Evolutionary conservation across 352 stramenopile species (phyloP), one percentile per base, ranked within the genome.

Genomic region (Globisporangium ultimum): DNA sequence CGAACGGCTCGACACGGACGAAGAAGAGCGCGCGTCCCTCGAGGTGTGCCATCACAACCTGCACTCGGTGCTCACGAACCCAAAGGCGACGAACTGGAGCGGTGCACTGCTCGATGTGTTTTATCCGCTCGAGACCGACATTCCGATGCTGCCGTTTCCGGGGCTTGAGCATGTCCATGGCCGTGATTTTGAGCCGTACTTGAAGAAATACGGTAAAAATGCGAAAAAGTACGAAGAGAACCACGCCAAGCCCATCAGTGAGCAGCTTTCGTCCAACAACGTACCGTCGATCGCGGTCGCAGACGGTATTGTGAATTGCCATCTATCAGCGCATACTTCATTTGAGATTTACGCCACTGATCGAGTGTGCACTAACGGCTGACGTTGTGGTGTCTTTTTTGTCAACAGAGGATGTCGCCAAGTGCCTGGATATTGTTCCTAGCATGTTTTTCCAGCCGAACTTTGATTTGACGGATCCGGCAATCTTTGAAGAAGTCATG

Each of bases 181-280:
- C 2, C 67, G 78, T 17, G 85, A 95, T 58, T 93, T 95, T 65
- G 76, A 95, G 43, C 70, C 78, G 42, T 95, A 93, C 62, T 51
- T 93, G 32, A 81, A 76, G 24, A 84, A 86, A 20, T 85, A 86
- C 53, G 84, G 85, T 34, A 80, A 82, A 42, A 72, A 68, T 61
- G 78, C 81, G 47, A 66, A 77, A 53, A 73, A 73, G 43, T 91
- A 90, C 68, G 79, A 87, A 57, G 75, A 84, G 18, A 95, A 93
- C 59, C 85, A 95, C 58, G 61, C 69, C 28, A 82, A 88, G 53
- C 80, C 83, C 9, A 76, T 95, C 34, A 87, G 66, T 46, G 81
- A 95, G 55, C 85, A 95, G 72, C 80, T 95, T 22, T 87, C 85
- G 36, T 95, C 85, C 24, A 90, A 68, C 55, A 86, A 91, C 40